A percentile compares a stretch with the other conserved stretches of the same genome.
phyloP scores from a whole-genome alignment of 768 basidiomycete genomes.

The Psilocybe tampanensis region DNA sequence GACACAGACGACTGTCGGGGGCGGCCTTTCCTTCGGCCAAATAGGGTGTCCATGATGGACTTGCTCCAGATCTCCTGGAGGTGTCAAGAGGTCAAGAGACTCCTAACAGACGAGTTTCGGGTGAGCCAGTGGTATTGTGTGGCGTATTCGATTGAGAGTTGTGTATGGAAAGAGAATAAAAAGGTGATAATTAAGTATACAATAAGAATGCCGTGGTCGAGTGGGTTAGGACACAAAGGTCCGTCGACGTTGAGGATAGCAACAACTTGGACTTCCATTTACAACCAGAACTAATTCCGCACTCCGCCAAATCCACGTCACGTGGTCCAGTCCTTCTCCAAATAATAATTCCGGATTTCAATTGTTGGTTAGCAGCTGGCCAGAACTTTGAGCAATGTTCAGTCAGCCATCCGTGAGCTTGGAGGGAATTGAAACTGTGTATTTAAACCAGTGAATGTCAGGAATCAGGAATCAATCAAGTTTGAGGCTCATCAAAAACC shows the following conservation, averaged over 20 bases:
- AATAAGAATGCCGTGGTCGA: neutral
- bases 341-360: neutral
- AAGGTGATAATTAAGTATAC: neutral
- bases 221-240: neutral
- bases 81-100: neutral
- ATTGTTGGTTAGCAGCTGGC: neutral
- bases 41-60: slow-evolving; percentile 61
- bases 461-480: neutral
- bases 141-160: neutral
- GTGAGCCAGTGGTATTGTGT: neutral
- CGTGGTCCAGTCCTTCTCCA: neutral
- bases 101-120: slow-evolving; percentile 5
- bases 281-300: slow-evolving; percentile 2
- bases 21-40: slow-evolving; percentile 65
- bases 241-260: slow-evolving; percentile 1
- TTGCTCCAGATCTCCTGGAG: neutral
- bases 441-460: neutral
- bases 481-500: neutral
- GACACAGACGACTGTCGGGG: slow-evolving; percentile 66
- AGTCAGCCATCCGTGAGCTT: too few relatives aligned
- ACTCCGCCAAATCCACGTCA: neutral
- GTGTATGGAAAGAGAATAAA: neutral
- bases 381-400: too few relatives aligned
- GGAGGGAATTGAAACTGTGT: too few relatives aligned
- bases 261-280: slow-evolving; percentile 10